Base-by-base conservation (phyloP, 2,329 filamentous ascomycete species). In the Diplodia intermedia region DNA sequence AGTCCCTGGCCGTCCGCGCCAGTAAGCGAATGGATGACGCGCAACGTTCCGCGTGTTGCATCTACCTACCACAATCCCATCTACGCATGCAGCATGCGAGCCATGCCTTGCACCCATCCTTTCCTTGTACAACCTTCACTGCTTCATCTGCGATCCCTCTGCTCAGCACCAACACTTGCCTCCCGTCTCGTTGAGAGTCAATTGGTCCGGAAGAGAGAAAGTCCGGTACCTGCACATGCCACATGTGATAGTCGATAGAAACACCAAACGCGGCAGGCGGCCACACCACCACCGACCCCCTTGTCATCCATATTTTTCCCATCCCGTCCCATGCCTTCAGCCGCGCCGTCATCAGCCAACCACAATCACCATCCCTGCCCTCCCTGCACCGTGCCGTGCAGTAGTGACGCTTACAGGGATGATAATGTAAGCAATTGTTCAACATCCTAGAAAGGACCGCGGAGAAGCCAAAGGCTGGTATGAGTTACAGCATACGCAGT, bases 301-400 rank as follows among this genome's bases (percentile, higher is more conserved):
- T 43, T 43, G 40, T 43, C 43, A 40, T 20, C 54, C 33, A 38
- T 38, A 38, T 38, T 38, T 38, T 38, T 11, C 36, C 36, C 36
- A 40, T 56, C 31, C 26, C 54, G 36, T 36, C 54, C 31, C 33
- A 20, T n/a, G 54, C 33, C 33, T 23, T 31, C 43, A 47, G 43
- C 43, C 43, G 43, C 43, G n/a, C 43, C 43, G 18, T 47, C 43
- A 47, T n/a, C 43, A 47, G 43, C 43, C 43, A 47, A 47, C 18
- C 18, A 47, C n/a, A 18, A 47, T 8, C 43, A n/a, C 14, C 40
- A 62, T 29, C 57, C 57, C 57, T 62, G 57, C 9, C 26, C 57
- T 12, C 52, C 40, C 40, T 62, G 57, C 57, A 50, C 47, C 57
- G 38, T 61, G 38, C 56, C 40, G 57, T 15, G 29, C 29, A 18